phyloP scores from a whole-genome alignment of 345 rosid species.

The Theobroma cacao region DNA sequence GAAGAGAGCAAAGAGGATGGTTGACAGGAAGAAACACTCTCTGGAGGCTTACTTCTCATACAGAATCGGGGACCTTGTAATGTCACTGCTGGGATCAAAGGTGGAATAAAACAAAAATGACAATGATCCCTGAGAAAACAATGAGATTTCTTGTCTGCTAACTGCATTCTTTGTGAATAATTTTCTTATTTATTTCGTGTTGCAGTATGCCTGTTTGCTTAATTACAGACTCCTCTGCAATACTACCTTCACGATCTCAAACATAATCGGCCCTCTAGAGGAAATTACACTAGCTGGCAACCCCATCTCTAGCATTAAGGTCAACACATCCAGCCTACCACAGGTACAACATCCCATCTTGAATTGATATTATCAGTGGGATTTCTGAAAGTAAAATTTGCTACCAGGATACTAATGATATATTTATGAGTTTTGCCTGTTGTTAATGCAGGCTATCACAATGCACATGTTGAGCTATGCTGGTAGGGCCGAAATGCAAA shows the following conservation, averaged over 20 bases:
- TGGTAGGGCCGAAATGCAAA: slow-evolving; percentile 55
- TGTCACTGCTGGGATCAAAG: slow-evolving; percentile 48
- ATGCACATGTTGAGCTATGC: slow-evolving; percentile 79
- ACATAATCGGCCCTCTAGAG: slow-evolving; percentile 51
- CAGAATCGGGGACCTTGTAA: slow-evolving; percentile 28
- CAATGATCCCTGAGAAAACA: neutral
- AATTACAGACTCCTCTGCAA: slow-evolving; percentile 51
- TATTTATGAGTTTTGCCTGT: neutral
- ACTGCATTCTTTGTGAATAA: neutral
- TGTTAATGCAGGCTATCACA: slow-evolving; percentile 38
- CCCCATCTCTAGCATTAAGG: slow-evolving; percentile 43
- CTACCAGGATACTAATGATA: no score
- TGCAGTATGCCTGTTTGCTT: slow-evolving; percentile 43
- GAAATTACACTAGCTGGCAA: slow-evolving; percentile 43
- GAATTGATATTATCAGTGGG: neutral
- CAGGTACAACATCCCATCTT: slow-evolving; percentile 31
- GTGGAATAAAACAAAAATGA: slow-evolving; percentile 12
- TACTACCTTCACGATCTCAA: slow-evolving; percentile 53
- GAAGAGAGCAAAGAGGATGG: slow-evolving; percentile 48
- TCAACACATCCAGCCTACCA: slow-evolving; percentile 36
- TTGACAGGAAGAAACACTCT: slow-evolving; percentile 47
- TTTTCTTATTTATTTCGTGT: neutral
- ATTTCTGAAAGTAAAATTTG: neutral
- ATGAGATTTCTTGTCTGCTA: neutral
- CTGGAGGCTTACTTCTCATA: slow-evolving; percentile 55